Evolutionary conservation across 768 basidiomycete genomes (phyloP), one percentile per base, ranked within the genome.

Genomic region (Boletus subparvulus): DNA sequence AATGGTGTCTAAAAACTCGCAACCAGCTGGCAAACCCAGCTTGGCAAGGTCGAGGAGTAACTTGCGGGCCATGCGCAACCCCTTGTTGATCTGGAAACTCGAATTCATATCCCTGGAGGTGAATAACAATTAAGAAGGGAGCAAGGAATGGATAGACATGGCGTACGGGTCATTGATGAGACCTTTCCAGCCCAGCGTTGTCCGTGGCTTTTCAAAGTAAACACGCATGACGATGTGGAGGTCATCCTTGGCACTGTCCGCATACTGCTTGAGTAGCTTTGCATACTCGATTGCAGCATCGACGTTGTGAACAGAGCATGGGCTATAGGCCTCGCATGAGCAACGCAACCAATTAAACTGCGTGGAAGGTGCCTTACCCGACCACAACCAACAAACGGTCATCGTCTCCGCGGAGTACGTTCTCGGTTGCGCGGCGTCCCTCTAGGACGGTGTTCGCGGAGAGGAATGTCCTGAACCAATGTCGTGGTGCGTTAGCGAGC

Each of bases 101-200:
- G 87, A 83, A 73, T 98, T 94, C 78, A 98, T 86, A 52, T 93
- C 91, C 7, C 70, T 71, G 48, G 35, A 6, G 9, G 37, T 11
- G 26, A 30, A 17, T 3, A 16, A 12, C 0, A 10, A 9, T 28
- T 65, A 24, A 64, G 54, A 43, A 36, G 47, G n/a, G 28, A 40
- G 7, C 12, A 28, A 2, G 17, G 9, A 14, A 42, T 42, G 7
- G 7, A n/a, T 26, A 47, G 24, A 36, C 3, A 24, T n/a, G 11
- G 6, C 70, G 12, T 57, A 71, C 70, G 96, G 95, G 67, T 98
- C 94, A 69, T 98, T 98, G 75, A 98, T 98, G 60, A 98, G 83
- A 37, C 96, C 96, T 73, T 99, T 99, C 96, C 96, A 99, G 28
- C 97, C 97, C 47, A 98, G 89, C 0, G 96, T 98, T 8, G 96